Conservation (phyloP, 2,329 filamentous ascomycete genomes). For the Fusarium acutatum region DNA sequence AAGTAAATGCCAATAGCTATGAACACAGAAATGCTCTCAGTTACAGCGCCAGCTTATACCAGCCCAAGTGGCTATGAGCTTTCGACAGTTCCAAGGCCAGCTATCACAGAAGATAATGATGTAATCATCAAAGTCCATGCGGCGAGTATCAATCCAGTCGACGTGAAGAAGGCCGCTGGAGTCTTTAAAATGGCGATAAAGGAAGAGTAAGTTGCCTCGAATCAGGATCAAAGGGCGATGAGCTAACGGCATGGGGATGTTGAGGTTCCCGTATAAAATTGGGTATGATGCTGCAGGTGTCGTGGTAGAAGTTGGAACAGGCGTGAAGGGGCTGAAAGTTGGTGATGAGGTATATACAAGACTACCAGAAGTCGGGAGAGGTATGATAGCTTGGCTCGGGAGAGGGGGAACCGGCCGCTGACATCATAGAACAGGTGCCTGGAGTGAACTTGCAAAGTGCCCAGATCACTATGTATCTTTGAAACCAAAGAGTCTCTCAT, state of each 20-base stretch:
- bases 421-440: neutral
- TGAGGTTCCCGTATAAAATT: neutral
- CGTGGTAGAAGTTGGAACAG: neutral
- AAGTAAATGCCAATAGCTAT: too few relatives aligned
- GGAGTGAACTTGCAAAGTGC: neutral
- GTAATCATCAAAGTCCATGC: neutral
- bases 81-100: accelerated
- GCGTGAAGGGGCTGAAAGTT: accelerated
- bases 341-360: neutral
- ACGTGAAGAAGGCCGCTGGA: neutral
- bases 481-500: neutral
- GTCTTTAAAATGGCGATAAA: neutral
- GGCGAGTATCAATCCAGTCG: neutral
- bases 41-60: neutral
- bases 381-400: neutral
- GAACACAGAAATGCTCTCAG: neutral
- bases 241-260: too few relatives aligned
- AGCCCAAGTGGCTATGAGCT: neutral
- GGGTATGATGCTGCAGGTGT: neutral
- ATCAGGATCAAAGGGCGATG: too few relatives aligned
- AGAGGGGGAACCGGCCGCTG: accelerated
- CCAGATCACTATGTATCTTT: neutral
- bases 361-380: neutral
- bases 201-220: neutral
- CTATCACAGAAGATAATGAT: neutral